These are phyloP conservation scores for Penicillium roqueforti DNA, from an alignment of 495 filamentous ascomycete genomes.

Conservation along the genomic window DNA sequence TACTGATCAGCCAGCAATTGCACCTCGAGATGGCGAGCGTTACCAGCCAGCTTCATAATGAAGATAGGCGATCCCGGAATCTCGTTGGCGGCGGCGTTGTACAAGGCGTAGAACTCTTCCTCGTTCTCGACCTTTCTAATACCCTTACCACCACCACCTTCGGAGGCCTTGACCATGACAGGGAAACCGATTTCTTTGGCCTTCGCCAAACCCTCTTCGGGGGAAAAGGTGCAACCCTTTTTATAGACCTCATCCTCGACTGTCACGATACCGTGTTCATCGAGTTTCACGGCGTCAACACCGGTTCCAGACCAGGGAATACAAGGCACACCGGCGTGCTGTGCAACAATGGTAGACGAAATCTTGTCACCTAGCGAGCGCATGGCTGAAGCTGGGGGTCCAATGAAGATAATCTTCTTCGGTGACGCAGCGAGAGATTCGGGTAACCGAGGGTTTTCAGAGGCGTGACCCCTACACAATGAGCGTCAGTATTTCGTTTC, in stretches of 20 bases:
- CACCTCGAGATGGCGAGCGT: constrained; percentile 94
- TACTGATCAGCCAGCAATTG: constrained; percentile 98
- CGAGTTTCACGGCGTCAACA: constrained; percentile 74
- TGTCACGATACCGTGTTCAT: constrained; percentile 82
- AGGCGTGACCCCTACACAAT: constrained; percentile 80
- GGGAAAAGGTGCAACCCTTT: constrained; percentile 83
- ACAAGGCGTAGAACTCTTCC: constrained; percentile 76
- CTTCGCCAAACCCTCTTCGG: constrained; percentile 82
- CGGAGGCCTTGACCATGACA: constrained; percentile 99
- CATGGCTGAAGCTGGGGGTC: constrained; percentile 96
- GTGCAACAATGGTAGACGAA: constrained; percentile 97
- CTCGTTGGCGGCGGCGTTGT: constrained; percentile 93
- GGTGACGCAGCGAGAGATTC: constrained; percentile 93
- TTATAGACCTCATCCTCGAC: constrained; percentile 83
- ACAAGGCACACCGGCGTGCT: constrained; percentile 94
- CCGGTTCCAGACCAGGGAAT: constrained; percentile 98
- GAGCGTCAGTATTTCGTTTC: constrained; percentile 1
- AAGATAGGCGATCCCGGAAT: constrained; percentile 99
- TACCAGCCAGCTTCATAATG: constrained; percentile 99
- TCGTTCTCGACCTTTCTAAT: constrained; percentile 92
- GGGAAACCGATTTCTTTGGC: constrained; percentile 93
- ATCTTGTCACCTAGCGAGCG: constrained; percentile 99
- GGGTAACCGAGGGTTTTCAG: constrained; percentile 95
- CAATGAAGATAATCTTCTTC: constrained; percentile 98
- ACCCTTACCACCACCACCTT: constrained; percentile 98